Evolutionary conservation across 1,284 basidiomycete genomes (phyloP).

Genomic region (Xerocomus minutiporus): DNA sequence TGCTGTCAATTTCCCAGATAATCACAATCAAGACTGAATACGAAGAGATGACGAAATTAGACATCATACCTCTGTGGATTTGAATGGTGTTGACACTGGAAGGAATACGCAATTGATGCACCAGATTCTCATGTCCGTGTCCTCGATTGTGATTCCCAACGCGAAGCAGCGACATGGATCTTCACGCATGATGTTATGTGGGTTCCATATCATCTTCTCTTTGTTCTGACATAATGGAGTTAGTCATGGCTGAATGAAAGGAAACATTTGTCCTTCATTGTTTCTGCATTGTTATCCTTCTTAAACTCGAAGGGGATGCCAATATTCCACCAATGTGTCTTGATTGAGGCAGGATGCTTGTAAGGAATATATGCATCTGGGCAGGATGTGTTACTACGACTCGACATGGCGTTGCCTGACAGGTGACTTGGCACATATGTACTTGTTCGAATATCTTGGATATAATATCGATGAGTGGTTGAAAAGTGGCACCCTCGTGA

Average conservation of each 20-base stretch:
- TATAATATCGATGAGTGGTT: not conserved
- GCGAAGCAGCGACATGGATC: conserved; percentile 5
- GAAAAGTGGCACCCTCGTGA: not conserved
- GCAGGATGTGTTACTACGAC: conserved; percentile 3
- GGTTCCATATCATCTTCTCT: conserved; percentile 12
- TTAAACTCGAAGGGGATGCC: conserved; percentile 12
- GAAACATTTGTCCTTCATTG: not conserved
- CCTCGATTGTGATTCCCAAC: conserved; percentile 13
- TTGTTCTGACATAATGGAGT: conserved; percentile 9
- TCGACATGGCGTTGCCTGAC: not conserved
- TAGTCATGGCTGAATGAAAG: not conserved
- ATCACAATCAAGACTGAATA: not conserved
- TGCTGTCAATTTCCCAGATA: conserved; percentile 1
- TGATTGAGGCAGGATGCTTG: not conserved
- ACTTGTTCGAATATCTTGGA: not conserved
- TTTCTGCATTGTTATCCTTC: not conserved
- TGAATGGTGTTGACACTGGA: not conserved
- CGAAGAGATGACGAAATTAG: not conserved
- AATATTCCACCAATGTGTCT: conserved; percentile 11
- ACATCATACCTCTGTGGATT: conserved; percentile 5
- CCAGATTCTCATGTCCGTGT: conserved; percentile 13
- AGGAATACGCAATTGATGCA: conserved; percentile 3
- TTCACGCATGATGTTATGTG: conserved; percentile 14
- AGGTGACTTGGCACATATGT: not conserved
- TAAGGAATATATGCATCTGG: conserved; percentile 5